Conservation (phyloP, 2,329 filamentous ascomycete genomes). For the Cladosporium cucumerinum region DNA sequence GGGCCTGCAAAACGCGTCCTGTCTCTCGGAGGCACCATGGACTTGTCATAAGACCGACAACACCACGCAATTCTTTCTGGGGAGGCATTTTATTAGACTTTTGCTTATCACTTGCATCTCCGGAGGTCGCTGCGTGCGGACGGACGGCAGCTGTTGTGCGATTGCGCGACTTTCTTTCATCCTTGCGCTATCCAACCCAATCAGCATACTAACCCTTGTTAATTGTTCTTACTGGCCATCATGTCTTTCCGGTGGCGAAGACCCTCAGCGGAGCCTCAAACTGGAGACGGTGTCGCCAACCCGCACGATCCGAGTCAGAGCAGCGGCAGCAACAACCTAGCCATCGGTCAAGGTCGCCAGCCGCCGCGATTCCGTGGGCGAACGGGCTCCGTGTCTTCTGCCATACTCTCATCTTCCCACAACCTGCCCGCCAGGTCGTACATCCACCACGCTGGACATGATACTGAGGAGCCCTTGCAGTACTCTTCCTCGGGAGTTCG, state of each 20-base stretch:
- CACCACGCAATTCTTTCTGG: not conserved
- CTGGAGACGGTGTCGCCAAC: conserved; percentile 21
- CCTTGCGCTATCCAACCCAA: conserved; percentile 4
- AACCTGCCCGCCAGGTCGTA: conserved; percentile 36
- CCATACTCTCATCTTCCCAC: conserved; percentile 29
- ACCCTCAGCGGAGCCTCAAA: conserved; percentile 18
- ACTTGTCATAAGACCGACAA: not conserved
- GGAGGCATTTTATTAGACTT: not conserved
- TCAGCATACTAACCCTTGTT: conserved; percentile 2
- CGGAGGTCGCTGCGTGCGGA: not conserved
- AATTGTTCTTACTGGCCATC: conserved; percentile 18
- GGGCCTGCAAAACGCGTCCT: not conserved
- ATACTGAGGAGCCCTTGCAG: conserved; percentile 36
- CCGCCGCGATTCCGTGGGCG: conserved; percentile 19
- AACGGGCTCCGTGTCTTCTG: conserved; percentile 17
- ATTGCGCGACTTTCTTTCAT: conserved; percentile 11
- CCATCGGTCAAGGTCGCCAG: conserved; percentile 13
- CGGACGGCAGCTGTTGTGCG: not conserved
- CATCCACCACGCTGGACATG: conserved; percentile 32
- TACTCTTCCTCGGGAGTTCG: conserved; percentile 40
- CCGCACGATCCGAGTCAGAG: conserved; percentile 8
- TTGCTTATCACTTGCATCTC: conserved; percentile 1
- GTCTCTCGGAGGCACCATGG: not conserved
- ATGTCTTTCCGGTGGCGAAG: conserved; percentile 19
- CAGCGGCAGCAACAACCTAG: conserved; percentile 11